Conservation (phyloP, 805 yeast species). For the Starmera amethionina region DNA sequence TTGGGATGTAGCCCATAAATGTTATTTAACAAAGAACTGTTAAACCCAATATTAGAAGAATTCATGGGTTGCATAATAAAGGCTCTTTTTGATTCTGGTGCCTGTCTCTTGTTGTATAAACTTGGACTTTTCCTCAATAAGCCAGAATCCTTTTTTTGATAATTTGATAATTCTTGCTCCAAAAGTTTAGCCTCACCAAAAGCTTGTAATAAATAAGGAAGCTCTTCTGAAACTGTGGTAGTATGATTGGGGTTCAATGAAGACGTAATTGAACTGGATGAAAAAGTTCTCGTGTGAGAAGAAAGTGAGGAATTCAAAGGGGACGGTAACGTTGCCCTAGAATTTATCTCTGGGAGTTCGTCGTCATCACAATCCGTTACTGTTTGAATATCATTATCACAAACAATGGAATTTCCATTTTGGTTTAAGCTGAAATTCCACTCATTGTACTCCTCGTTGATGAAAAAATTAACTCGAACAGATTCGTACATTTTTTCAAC, state of each 20-base stretch:
- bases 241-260: conserved; percentile 30
- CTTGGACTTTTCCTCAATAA: neutral
- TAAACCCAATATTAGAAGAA: conserved; percentile 13
- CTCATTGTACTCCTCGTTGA: conserved; percentile 19
- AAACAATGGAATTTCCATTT: conserved; percentile 2
- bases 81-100: conserved; percentile 4
- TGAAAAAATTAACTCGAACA: conserved; percentile 28
- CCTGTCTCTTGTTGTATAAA: neutral
- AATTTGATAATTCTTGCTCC: conserved; percentile 36
- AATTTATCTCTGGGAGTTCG: neutral
- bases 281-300: conserved; percentile 7
- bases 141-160: conserved; percentile 3
- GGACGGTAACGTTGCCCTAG: too few species aligned
- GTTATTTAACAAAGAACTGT: conserved; percentile 13
- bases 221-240: conserved; percentile 50
- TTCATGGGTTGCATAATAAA: conserved; percentile 8
- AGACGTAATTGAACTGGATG: conserved; percentile 18
- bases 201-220: conserved; percentile 59
- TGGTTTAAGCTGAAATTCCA: conserved; percentile 1
- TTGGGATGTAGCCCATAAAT: conserved; percentile 16
- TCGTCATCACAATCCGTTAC: conserved; percentile 1
- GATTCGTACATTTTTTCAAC: conserved; percentile 68
- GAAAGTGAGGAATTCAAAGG: too few species aligned
- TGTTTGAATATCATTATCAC: neutral
- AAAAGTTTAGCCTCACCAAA: conserved; percentile 52